Conservation (phyloP, 768 basidiomycete genomes). For the Postia placenta region DNA sequence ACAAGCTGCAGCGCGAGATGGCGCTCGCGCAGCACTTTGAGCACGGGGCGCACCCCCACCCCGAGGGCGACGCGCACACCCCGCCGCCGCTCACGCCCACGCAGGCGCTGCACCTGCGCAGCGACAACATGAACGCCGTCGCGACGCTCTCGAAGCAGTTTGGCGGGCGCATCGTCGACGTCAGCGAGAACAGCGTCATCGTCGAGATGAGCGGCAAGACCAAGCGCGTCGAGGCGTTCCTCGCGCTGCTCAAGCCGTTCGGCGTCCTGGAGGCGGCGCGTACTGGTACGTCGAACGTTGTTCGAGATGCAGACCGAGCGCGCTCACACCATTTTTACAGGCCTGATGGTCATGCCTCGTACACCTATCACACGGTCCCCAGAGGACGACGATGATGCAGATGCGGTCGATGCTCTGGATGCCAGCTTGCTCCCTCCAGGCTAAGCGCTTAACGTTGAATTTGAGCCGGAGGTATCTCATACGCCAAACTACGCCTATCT, state of each 20-base stretch:
- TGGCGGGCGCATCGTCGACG: conserved; percentile 88
- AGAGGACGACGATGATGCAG: conserved; percentile 50
- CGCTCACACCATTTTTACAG: conserved; percentile 31
- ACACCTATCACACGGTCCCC: conserved; percentile 69
- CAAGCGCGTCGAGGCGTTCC: conserved; percentile 84
- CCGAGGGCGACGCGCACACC: conserved; percentile 24
- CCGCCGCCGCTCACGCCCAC: conserved; percentile 44
- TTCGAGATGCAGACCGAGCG: neutral
- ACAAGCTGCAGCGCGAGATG: conserved; percentile 68
- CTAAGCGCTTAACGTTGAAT: conserved; percentile 35
- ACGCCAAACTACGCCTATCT: too few relatives aligned
- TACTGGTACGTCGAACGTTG: conserved; percentile 78
- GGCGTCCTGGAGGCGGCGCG: conserved; percentile 94
- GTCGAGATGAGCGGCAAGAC: conserved; percentile 95
- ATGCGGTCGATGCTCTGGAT: conserved; percentile 63
- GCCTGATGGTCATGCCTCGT: conserved; percentile 97
- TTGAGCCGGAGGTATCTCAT: too few relatives aligned
- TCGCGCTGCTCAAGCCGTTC: conserved; percentile 87
- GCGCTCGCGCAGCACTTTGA: conserved; percentile 76
- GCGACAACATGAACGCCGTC: conserved; percentile 86
- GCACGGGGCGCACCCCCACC: conserved; percentile 33
- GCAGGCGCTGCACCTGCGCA: conserved; percentile 84
- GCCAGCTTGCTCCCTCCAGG: conserved; percentile 93
- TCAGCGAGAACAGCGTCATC: conserved; percentile 91
- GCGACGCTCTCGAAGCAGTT: conserved; percentile 82